Percentiles rank a stretch among this genome's conserved stretches.
Conservation (phyloP, 2,329 filamentous ascomycete species). For the Pseudovirgaria hyperparasitica region DNA sequence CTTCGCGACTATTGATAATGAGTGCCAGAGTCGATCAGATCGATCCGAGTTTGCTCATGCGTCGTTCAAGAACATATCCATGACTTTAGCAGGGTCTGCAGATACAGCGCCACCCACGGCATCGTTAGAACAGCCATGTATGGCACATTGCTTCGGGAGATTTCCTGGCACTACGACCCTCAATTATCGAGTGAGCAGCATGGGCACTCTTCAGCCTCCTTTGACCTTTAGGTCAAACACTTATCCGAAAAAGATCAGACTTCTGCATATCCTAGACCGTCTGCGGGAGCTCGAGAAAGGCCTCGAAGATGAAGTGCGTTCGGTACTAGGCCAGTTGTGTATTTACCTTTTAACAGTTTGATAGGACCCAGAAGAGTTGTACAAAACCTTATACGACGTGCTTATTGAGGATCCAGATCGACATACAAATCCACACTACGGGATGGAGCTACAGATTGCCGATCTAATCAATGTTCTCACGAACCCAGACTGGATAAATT, state of each 20-base stretch:
- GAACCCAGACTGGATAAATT: slow-evolving; percentile 61
- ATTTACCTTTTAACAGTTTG: slow-evolving; percentile 16
- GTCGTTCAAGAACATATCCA: slow-evolving; percentile 24
- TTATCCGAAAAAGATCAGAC: slow-evolving; percentile 46
- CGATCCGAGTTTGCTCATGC: slow-evolving; percentile 21
- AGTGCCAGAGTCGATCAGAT: slow-evolving; percentile 25
- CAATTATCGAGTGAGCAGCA: slow-evolving; percentile 53
- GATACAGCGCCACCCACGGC: slow-evolving; percentile 46
- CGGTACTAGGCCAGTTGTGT: slow-evolving; percentile 8
- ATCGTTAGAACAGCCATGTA: slow-evolving; percentile 62
- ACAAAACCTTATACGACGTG: slow-evolving; percentile 52
- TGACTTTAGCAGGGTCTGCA: slow-evolving; percentile 22
- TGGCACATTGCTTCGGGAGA: slow-evolving; percentile 53
- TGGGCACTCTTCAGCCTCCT: slow-evolving; percentile 42
- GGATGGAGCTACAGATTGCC: slow-evolving; percentile 57
- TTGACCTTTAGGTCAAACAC: slow-evolving; percentile 48
- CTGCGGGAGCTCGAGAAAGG: slow-evolving; percentile 28
- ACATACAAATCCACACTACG: slow-evolving; percentile 42
- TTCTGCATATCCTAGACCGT: slow-evolving; percentile 35
- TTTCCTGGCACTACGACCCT: slow-evolving; percentile 59
- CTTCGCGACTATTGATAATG: slow-evolving; percentile 27
- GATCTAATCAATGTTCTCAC: slow-evolving; percentile 59
- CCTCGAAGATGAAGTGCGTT: slow-evolving; percentile 30
- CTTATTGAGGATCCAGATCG: slow-evolving; percentile 57
- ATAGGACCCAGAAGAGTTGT: slow-evolving; percentile 26